Percentiles rank a stretch among this genome's conserved stretches.
Conservation (phyloP, 208 protist species). For the Naegleria lovaniensis region DNA sequence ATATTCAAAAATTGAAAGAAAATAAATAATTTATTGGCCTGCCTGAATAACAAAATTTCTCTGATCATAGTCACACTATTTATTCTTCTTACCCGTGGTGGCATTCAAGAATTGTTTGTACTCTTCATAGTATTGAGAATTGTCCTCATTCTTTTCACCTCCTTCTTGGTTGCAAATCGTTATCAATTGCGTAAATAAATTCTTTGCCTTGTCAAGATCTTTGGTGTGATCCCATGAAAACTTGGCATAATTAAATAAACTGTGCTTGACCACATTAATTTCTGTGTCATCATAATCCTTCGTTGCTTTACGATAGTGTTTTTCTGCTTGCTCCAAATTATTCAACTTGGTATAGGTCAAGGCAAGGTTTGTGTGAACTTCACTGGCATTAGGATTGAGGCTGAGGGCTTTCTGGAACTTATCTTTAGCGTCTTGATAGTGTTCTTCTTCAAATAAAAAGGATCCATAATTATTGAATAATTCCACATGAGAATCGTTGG, state of each 20-base stretch:
- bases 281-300: neutral
- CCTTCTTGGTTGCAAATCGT: neutral
- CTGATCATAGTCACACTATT: no score
- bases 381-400: neutral
- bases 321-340: neutral
- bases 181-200: neutral
- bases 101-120: neutral
- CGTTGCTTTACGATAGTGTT: neutral
- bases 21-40: neutral
- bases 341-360: neutral
- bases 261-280: neutral
- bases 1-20: slow-evolving; percentile 16
- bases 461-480: neutral
- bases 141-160: neutral
- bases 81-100: no score
- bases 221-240: neutral
- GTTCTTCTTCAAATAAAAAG: neutral
- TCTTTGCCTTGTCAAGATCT: neutral
- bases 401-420: neutral
- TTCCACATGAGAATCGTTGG: neutral
- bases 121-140: neutral
- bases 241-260: neutral
- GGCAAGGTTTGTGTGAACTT: neutral
- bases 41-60: no score
- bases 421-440: neutral